Percentiles rank a stretch among this genome's conserved stretches.
phyloP scores from a whole-genome alignment of 495 filamentous ascomycete species.

The Durotheca rogersii region DNA sequence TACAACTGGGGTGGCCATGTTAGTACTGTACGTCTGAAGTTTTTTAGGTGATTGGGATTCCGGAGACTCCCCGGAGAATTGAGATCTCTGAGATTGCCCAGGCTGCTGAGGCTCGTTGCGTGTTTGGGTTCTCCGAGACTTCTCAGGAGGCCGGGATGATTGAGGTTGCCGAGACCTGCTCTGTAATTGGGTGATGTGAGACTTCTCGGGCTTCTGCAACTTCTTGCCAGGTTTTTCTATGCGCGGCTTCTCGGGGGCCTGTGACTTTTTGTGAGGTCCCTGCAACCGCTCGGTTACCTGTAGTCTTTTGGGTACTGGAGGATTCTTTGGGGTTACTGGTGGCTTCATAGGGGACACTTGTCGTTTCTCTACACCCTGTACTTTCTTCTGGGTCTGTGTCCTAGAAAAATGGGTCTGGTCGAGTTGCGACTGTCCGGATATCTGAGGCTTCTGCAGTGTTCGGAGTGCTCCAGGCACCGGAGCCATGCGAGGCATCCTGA shows the following conservation, averaged over 20 bases:
- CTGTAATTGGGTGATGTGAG: neutral
- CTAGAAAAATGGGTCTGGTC: too few relatives aligned
- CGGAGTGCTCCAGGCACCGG: slow-evolving; percentile 7
- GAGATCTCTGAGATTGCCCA: neutral
- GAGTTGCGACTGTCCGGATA: slow-evolving; percentile 3
- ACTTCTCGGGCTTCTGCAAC: slow-evolving; percentile 1
- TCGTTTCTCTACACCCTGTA: neutral
- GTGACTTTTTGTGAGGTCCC: neutral
- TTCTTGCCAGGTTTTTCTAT: slow-evolving; percentile 4
- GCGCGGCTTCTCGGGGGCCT: slow-evolving; percentile 1
- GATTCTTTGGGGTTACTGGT: neutral
- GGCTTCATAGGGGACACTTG: neutral
- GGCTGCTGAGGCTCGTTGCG: too few relatives aligned
- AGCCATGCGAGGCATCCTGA: slow-evolving; percentile 1
- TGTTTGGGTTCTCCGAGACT: slow-evolving; percentile 7
- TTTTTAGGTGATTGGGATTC: neutral
- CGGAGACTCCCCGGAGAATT: neutral
- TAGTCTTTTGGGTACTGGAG: neutral
- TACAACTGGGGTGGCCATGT: slow-evolving; percentile 57
- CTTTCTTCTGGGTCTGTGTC: slow-evolving; percentile 3
- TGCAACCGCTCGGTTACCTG: too few relatives aligned
- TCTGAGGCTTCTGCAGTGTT: slow-evolving; percentile 2
- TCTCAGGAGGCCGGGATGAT: slow-evolving; percentile 1
- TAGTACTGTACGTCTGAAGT: slow-evolving; percentile 19
- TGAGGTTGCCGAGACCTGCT: slow-evolving; percentile 1